Evolutionary conservation across 805 yeast species (phyloP), one percentile per base, ranked within the genome.

Genomic region (Nakazawaea anatomiae): DNA sequence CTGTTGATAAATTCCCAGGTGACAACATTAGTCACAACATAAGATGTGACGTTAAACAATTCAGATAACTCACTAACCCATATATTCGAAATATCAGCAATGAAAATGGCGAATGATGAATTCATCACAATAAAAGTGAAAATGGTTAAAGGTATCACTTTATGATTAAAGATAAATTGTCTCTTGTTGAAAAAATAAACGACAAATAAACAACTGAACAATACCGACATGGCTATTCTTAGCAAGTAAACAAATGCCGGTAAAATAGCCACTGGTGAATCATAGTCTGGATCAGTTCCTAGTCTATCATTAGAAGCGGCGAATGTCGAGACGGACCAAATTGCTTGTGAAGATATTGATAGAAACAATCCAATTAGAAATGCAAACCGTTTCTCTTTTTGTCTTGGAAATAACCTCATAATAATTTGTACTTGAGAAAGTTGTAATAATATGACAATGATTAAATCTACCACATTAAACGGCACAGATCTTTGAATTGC

Each of bases 1-100:
- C 86, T 73, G 60, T 85, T 87, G 54, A 86, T 76, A 92, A 95
- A 89, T 64, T 87, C 95, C 94, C 95, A 87, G 0, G 87, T 87
- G 9, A 85, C 74, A 6, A 85, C 85, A 32, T 88, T 85, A 36
- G 88, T 77, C 25, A 85, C 72, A 7, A 86, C 78, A 61, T 83
- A 85, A n/a, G 85, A 77, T 1, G 87, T 83, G 18, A 87, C 77
- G 42, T 85, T 82, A 65, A 87, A 85, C 42, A 87, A 71, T 60
- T 87, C 92, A 25, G 89, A 81, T 47, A 87, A 70, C 55, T 83
- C 86, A 52, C 77, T 77, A n/a, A 83, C 82, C 87, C 90, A 88
- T 5, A 83, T 73, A 62, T 81, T 82, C 0, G 91, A 76, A 3
- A 88, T 80, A 67, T 87, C 96, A 5, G 89, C 85, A 45, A 88